Percentiles rank a stretch among this genome's conserved stretches.
Evolutionary conservation across 169 alveolate genomes (phyloP).

Genomic region (Plasmodium knowlesi): DNA sequence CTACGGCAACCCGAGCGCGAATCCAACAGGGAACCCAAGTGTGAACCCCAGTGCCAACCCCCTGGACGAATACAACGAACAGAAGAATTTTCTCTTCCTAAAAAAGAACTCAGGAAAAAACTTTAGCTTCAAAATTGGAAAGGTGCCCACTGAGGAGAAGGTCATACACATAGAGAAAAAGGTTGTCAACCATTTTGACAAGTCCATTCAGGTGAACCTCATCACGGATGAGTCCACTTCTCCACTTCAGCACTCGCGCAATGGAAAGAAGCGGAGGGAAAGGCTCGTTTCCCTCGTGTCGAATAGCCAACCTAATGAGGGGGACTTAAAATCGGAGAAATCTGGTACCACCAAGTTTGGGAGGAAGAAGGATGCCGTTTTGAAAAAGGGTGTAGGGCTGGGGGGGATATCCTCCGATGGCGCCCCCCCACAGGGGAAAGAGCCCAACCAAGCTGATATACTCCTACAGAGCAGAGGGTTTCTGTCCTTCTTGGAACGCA

Average conservation of each 20-base stretch:
- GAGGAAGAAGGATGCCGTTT: not conserved
- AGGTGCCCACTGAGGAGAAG: not conserved
- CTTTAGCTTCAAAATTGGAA: constrained; percentile 54
- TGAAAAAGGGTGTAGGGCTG: not conserved
- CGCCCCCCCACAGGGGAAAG: not conserved
- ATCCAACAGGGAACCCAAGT: too few relatives aligned
- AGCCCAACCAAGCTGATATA: not conserved
- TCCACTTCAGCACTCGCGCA: not conserved
- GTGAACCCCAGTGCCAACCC: constrained; percentile 15
- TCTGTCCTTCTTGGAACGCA: constrained; percentile 20
- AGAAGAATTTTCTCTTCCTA: constrained; percentile 20
- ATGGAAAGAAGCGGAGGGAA: not conserved
- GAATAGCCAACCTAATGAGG: not conserved
- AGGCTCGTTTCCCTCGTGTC: not conserved
- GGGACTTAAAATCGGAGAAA: not conserved
- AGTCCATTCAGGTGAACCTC: constrained; percentile 60
- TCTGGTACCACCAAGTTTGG: not conserved
- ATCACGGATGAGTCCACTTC: not conserved
- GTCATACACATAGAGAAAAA: constrained; percentile 24
- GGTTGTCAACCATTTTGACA: constrained; percentile 20
- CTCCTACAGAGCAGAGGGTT: constrained; percentile 20
- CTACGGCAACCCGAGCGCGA: not conserved
- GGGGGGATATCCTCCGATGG: not conserved
- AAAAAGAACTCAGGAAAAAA: constrained; percentile 40
- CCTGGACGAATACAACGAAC: constrained; percentile 19